Evolutionary conservation across 345 rosid genomes (phyloP), one percentile per base, ranked within the genome.

Genomic region (Diplotaxis tenuifolia): DNA sequence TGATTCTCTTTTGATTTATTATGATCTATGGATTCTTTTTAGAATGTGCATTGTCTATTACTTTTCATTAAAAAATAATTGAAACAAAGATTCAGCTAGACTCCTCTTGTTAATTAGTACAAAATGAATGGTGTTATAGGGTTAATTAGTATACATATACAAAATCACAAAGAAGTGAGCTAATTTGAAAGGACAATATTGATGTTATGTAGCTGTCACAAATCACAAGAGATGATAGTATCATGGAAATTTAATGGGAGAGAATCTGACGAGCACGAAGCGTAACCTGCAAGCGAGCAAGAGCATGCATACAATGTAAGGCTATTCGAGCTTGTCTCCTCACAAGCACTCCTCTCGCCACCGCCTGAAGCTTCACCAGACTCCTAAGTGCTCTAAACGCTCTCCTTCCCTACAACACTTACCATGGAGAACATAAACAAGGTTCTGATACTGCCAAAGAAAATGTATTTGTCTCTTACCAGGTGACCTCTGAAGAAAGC

Each of bases 401-500:
- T 75, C 89, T 73, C 60, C 96, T 84, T 47, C 84, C 98, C 94
- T 88, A 79, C 59, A 31, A 10, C 34, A 15, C 11, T 63, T 19
- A 15, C 15, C 10, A 55, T 27, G 7, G n/a, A 52, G 8, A 47
- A 49, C 1, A 19, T 22, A 28, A 16, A 19, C 16, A 62, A 22
- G 32, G 40, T 45, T 49, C 63, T 29, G 7, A 16, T 29, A 52
- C 55, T n/a, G 10, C 15, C 9, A 36, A 4, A 59, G 42, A 27
- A 28, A 25, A 62, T 18, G 23, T 42, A 31, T 61, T 16, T 50
- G n/a, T 49, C 1, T 20, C 2, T 59, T 82, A 89, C 98, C 67
- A 93, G 91, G 78, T 89, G 97, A 27, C 88, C 96, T 79, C 98
- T 81, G 88, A 90, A 93, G 73, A 58, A 57, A 4, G 98, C 75